A percentile compares a stretch with the other conserved stretches of the same genome.
phyloP scores from a whole-genome alignment of 2,329 filamentous ascomycete species.

The Chrysosporium keratinophilum region DNA sequence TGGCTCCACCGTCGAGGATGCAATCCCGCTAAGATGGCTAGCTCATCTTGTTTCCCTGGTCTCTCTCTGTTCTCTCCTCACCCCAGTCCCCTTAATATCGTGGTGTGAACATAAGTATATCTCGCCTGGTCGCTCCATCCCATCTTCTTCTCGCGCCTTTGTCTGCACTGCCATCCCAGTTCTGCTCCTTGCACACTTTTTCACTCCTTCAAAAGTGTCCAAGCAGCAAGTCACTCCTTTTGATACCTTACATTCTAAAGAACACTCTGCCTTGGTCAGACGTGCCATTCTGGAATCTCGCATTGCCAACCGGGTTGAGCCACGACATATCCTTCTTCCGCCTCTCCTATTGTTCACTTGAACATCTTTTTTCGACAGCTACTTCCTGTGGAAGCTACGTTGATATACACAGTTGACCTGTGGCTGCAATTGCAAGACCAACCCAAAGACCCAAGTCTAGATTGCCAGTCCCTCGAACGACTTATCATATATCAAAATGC shows the following conservation, averaged over 20 bases:
- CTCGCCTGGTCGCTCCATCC: slow-evolving; percentile 10
- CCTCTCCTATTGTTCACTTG: neutral
- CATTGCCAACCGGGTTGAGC: slow-evolving; percentile 7
- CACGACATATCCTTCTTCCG: neutral
- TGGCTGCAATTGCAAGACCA: slow-evolving; percentile 14
- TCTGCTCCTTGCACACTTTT: slow-evolving; percentile 18
- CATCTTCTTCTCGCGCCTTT: slow-evolving; percentile 19
- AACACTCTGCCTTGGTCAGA: slow-evolving; percentile 23
- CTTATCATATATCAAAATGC: slow-evolving; percentile 20
- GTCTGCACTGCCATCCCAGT: slow-evolving; percentile 9
- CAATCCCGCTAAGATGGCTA: slow-evolving; percentile 11
- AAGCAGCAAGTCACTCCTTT: slow-evolving; percentile 16
- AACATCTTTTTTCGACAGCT: slow-evolving; percentile 9
- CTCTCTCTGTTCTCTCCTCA: slow-evolving; percentile 18
- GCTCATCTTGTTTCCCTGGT: neutral
- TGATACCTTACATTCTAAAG: neutral
- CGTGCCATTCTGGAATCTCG: neutral
- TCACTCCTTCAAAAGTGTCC: slow-evolving; percentile 20
- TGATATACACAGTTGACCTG: slow-evolving; percentile 25
- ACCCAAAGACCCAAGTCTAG: neutral
- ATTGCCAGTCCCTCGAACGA: neutral
- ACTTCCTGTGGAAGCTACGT: slow-evolving; percentile 31
- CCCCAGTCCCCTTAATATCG: slow-evolving; percentile 5
- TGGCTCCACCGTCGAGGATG: slow-evolving; percentile 16
- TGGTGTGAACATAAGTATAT: slow-evolving; percentile 11